phyloP scores from a whole-genome alignment of 106 monocot genomes.

The Narthecium ossifragum region DNA sequence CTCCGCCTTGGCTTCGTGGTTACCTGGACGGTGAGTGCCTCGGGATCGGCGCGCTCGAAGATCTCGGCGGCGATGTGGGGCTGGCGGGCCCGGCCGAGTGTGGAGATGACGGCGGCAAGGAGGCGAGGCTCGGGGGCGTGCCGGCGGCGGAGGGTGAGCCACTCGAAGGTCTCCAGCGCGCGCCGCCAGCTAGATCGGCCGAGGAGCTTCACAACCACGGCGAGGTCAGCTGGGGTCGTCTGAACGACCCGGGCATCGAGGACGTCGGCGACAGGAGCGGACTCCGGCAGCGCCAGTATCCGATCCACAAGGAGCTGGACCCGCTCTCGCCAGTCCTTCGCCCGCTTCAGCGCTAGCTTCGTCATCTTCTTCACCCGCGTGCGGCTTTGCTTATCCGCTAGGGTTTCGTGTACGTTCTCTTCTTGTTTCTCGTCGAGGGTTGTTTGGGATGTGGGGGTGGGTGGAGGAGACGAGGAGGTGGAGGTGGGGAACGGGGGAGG shows the following conservation, averaged over 20 bases:
- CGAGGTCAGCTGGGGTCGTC: slow-evolving; percentile 76
- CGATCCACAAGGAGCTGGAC: slow-evolving; percentile 54
- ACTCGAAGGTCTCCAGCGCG: slow-evolving; percentile 88
- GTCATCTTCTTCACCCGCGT: slow-evolving; percentile 64
- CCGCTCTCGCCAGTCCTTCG: slow-evolving; percentile 74
- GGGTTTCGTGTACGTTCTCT: not conserved
- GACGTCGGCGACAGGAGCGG: slow-evolving; percentile 60
- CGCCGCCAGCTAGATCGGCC: slow-evolving; percentile 72
- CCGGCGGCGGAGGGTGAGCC: slow-evolving; percentile 54
- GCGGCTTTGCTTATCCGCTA: slow-evolving; percentile 32
- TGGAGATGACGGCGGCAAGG: slow-evolving; percentile 53
- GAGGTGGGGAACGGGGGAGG: slow-evolving; percentile 10
- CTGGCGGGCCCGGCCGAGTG: slow-evolving; percentile 70
- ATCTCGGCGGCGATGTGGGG: slow-evolving; percentile 63
- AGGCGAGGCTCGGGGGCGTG: slow-evolving; percentile 60
- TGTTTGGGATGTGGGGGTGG: not conserved
- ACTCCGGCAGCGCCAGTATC: slow-evolving; percentile 54
- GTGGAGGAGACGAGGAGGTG: slow-evolving; percentile 7
- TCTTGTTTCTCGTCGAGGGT: no score
- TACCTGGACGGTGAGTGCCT: slow-evolving; percentile 42
- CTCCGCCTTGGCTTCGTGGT: no score
- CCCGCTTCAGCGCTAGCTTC: slow-evolving; percentile 91
- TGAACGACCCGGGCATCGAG: slow-evolving; percentile 56
- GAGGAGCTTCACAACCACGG: slow-evolving; percentile 61
- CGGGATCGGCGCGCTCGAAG: slow-evolving; percentile 36